A percentile compares a stretch with the other conserved stretches of the same genome.
These are phyloP conservation scores for Phycomyces nitens DNA, from an alignment of 192 early-diverging fungal genomes.

Conservation along the genomic window DNA sequence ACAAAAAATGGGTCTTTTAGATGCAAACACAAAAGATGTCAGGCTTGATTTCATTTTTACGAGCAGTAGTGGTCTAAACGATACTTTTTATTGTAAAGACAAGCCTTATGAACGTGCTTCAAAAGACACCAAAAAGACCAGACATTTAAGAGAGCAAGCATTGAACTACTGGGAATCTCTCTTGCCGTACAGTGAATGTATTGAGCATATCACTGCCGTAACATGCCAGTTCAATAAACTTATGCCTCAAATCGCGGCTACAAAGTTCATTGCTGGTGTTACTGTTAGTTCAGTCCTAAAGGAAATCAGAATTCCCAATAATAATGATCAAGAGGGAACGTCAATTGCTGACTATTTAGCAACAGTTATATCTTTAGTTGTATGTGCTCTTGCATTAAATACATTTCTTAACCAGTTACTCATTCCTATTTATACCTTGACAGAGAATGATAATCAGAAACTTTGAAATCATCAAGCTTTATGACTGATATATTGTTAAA, in stretches of 20 bases:
- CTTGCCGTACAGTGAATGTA: background rate
- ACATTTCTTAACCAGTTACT: slow-evolving; percentile 4
- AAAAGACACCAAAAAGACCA: slow-evolving; percentile 7
- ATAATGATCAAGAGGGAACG: slow-evolving; percentile 4
- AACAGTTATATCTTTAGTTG: background rate
- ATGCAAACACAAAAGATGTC: slow-evolving; percentile 9
- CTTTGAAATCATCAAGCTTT: slow-evolving; percentile 1
- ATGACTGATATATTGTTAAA: background rate
- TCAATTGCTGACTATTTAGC: background rate
- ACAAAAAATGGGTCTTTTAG: slow-evolving; percentile 9
- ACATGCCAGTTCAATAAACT: background rate
- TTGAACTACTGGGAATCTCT: background rate
- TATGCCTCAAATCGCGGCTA: slow-evolving; percentile 5
- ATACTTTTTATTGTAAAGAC: slow-evolving; percentile 9
- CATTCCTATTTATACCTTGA: background rate
- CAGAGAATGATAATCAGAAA: background rate
- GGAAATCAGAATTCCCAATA: slow-evolving; percentile 10
- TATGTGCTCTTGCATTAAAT: background rate
- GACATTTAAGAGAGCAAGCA: slow-evolving; percentile 4
- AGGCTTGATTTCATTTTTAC: slow-evolving; percentile 14
- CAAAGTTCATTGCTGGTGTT: slow-evolving; percentile 10
- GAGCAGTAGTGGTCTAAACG: slow-evolving; percentile 5
- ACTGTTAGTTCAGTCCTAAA: slow-evolving; percentile 1
- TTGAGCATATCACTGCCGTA: background rate
- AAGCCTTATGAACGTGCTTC: slow-evolving; percentile 3